Evolutionary conservation across 352 stramenopile species (phyloP).

Genomic region (Pythium aquatile): DNA sequence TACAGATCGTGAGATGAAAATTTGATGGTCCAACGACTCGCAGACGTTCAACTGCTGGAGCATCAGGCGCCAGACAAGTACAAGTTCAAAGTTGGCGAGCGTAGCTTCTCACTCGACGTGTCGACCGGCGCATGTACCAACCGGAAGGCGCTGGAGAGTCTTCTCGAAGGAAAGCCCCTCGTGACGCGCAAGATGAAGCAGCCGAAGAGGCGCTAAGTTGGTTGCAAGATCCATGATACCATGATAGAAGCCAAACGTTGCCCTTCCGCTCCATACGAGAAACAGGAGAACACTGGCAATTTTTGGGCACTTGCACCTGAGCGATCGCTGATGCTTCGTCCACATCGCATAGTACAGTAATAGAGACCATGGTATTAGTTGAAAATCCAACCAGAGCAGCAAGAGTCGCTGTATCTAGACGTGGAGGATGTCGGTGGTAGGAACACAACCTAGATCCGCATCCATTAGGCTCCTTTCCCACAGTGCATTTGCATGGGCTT

Average conservation of each 20-base stretch:
- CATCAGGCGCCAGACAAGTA: conserved; percentile 58
- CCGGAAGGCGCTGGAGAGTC: conserved; percentile 59
- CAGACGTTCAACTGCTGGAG: conserved; percentile 58
- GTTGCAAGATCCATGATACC: not conserved
- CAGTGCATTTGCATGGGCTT: no score
- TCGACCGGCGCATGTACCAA: conserved; percentile 54
- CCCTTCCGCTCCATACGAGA: not conserved
- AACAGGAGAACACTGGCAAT: not conserved
- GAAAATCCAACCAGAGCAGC: not conserved
- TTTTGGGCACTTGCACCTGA: not conserved
- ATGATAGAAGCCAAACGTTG: not conserved
- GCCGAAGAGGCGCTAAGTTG: conserved; percentile 46
- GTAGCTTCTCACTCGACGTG: conserved; percentile 54
- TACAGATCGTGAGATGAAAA: conserved; percentile 7
- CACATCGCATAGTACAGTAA: conserved; percentile 8
- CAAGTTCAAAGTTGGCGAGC: conserved; percentile 53
- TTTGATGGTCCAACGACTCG: conserved; percentile 11
- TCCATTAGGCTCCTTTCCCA: no score
- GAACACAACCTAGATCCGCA: no score
- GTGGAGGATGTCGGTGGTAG: not conserved
- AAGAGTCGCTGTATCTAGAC: not conserved
- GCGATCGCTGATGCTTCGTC: not conserved
- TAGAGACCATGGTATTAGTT: not conserved
- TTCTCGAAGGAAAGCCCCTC: conserved; percentile 70
- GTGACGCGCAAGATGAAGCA: conserved; percentile 63